A percentile compares a stretch with the other conserved stretches of the same genome.
phyloP scores from a whole-genome alignment of 768 basidiomycete species.

The Psilocybe tampanensis region DNA sequence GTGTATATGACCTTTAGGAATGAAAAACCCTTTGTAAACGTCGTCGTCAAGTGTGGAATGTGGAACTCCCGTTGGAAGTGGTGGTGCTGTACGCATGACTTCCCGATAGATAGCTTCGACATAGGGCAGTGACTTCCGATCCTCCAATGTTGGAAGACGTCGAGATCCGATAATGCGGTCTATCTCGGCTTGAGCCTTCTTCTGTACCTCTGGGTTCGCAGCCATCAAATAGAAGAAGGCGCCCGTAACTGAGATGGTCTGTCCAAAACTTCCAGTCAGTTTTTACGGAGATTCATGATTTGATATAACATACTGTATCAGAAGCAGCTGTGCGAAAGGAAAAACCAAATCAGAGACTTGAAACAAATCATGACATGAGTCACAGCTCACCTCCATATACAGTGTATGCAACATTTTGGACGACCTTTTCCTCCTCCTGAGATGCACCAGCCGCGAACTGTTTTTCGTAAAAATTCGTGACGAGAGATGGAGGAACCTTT shows the following conservation, averaged over 20 bases:
- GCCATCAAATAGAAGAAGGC: constrained; percentile 32
- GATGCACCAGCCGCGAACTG: background rate
- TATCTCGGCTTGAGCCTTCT: constrained; percentile 36
- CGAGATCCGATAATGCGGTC: constrained; percentile 32
- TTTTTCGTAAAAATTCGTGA: constrained; percentile 14
- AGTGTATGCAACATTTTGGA: constrained; percentile 13
- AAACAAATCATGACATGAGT: too few species aligned
- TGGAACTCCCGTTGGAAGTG: background rate
- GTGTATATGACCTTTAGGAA: constrained; percentile 23
- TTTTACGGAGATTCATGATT: background rate
- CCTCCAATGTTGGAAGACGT: constrained; percentile 30
- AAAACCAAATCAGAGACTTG: too few species aligned
- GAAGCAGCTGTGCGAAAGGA: constrained; percentile 6
- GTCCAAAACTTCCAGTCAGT: too few species aligned
- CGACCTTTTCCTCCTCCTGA: constrained; percentile 7
- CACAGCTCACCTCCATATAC: constrained; percentile 18
- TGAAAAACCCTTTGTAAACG: constrained; percentile 28
- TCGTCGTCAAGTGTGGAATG: constrained; percentile 23
- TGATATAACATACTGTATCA: constrained; percentile 9
- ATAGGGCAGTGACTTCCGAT: constrained; percentile 30
- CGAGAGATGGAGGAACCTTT: constrained; percentile 11
- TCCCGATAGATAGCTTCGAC: constrained; percentile 21
- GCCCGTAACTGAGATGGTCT: constrained; percentile 17
- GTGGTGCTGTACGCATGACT: background rate
- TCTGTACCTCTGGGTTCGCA: constrained; percentile 30